Evolutionary conservation across 257 asterid species (phyloP), one percentile per base, ranked within the genome.

Genomic region (Handroanthus guayacan): DNA sequence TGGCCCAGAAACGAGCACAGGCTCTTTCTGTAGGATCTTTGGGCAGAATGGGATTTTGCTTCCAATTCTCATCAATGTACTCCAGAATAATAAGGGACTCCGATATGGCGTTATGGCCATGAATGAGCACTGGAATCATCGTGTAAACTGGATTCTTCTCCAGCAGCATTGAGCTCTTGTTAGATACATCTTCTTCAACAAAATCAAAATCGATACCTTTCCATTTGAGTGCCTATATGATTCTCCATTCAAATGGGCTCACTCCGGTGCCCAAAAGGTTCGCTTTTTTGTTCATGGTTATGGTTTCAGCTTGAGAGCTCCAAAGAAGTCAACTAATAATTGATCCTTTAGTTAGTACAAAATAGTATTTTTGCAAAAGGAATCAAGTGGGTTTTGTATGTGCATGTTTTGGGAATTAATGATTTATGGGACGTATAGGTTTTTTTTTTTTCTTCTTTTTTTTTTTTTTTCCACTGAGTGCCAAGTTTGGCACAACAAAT

Each of bases 181-280:
- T 41, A 10, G 38, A 16, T 18, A 43, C 71, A 65, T 60, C 66
- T 60, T 60, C 54, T 44, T 43, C 0, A 18, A 65, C 18, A 4
- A 43, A 34, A 11, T 65, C 71, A 17, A 65, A 41, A 0, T 43
- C 55, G 9, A 43, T 5, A 6, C 71, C 55, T 43, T 65, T 65
- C 71, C 38, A 65, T 65, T 65, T 65, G 3, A 65, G 38, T 4
- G 55, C 55, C 55, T 37, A 65, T 43, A 65, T 43, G 55, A 65
- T 65, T 65, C 55, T 65, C 72, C 58, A 67, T 36, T 67, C 60
- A 48, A 45, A 67, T 12, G 60, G 72, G 60, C 72, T 47, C 11
- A 45, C 39, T 17, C 38, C 71, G 1, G 41, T 44, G 9, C 66
- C 44, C 39, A 44, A 18, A 43, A 44, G 72, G 57, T 66, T 44